Evolutionary conservation across 2,329 filamentous ascomycete genomes (phyloP).

Genomic region (Pseudocercospora fijiensis): DNA sequence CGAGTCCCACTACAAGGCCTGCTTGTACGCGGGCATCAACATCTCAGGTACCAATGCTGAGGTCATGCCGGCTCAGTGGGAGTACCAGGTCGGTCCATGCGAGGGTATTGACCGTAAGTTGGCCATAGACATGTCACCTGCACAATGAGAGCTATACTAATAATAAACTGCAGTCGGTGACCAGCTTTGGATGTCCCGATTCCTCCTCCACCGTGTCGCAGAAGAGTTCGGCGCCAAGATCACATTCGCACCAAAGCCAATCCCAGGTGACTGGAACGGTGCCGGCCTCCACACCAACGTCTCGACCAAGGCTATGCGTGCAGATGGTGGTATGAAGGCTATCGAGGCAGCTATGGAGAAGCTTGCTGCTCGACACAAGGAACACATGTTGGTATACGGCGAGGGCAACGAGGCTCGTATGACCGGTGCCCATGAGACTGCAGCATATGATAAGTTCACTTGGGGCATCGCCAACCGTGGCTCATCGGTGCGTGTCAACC

Average conservation of each 20-base stretch:
- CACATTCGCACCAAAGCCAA: conserved; percentile 92
- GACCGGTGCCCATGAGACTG: conserved; percentile 92
- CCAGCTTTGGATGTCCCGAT: conserved; percentile 91
- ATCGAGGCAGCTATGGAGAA: conserved; percentile 75
- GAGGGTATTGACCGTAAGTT: conserved; percentile 74
- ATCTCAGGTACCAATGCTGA: conserved; percentile 99
- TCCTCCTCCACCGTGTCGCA: conserved; percentile 84
- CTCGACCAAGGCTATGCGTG: conserved; percentile 83
- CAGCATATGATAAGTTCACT: conserved; percentile 86
- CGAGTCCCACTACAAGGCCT: conserved; percentile 89
- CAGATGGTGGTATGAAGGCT: conserved; percentile 89
- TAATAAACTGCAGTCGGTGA: conserved; percentile 68
- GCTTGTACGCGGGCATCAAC: conserved; percentile 82
- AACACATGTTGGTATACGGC: conserved; percentile 82
- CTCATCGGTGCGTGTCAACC: conserved; percentile 87
- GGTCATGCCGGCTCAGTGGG: conserved; percentile 98
- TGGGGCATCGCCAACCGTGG: conserved; percentile 96
- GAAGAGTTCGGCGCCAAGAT: conserved; percentile 97
- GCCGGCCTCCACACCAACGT: conserved; percentile 93
- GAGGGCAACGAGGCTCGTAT: conserved; percentile 94
- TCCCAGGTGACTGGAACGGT: conserved; percentile 95
- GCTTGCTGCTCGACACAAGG: conserved; percentile 50
- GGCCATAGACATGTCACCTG: not conserved
- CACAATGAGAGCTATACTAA: conserved; percentile 10
- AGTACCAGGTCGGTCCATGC: conserved; percentile 94